Percentiles rank a stretch among this genome's conserved stretches.
These are phyloP conservation scores for Rhizopus delemar DNA, from an alignment of 371 early-diverging fungal species.

Conservation along the genomic window DNA sequence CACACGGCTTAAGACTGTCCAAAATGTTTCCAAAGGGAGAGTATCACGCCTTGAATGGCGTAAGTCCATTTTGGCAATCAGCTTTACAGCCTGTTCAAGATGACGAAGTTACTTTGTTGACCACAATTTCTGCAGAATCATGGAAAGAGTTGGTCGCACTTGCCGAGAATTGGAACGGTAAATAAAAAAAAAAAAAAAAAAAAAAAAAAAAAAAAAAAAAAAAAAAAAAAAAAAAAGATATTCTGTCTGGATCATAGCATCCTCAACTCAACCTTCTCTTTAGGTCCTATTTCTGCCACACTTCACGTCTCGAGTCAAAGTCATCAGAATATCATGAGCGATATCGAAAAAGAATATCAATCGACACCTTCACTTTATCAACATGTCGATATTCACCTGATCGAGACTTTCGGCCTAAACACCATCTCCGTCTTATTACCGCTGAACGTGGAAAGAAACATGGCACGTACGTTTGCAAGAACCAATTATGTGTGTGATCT, in stretches of 20 bases:
- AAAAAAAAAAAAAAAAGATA: too few relatives aligned
- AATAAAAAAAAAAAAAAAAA: not conserved
- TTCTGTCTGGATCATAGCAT: not conserved
- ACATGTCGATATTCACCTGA: constrained; percentile 42
- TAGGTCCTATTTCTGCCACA: constrained; percentile 51
- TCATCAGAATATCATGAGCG: constrained; percentile 5
- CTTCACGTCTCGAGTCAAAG: constrained; percentile 28
- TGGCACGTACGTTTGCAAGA: constrained; percentile 48
- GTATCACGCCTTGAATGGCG: constrained; percentile 18
- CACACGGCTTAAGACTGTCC: constrained; percentile 45
- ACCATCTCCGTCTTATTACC: constrained; percentile 31
- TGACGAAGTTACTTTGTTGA: constrained; percentile 39
- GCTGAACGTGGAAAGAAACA: constrained; percentile 47
- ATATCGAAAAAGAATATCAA: constrained; percentile 25
- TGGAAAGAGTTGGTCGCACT: constrained; percentile 43
- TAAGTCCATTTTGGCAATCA: constrained; percentile 39
- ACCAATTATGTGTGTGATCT: constrained; percentile 38
- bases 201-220: constrained; percentile 5
- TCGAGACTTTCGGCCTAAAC: constrained; percentile 19
- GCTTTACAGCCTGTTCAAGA: constrained; percentile 19
- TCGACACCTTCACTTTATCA: constrained; percentile 21
- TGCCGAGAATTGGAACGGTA: constrained; percentile 46
- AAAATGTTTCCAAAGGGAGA: constrained; percentile 44
- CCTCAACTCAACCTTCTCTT: not conserved
- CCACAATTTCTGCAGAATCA: constrained; percentile 34